phyloP scores from a whole-genome alignment of 768 basidiomycete species.

The Scleroderma citrinum region DNA sequence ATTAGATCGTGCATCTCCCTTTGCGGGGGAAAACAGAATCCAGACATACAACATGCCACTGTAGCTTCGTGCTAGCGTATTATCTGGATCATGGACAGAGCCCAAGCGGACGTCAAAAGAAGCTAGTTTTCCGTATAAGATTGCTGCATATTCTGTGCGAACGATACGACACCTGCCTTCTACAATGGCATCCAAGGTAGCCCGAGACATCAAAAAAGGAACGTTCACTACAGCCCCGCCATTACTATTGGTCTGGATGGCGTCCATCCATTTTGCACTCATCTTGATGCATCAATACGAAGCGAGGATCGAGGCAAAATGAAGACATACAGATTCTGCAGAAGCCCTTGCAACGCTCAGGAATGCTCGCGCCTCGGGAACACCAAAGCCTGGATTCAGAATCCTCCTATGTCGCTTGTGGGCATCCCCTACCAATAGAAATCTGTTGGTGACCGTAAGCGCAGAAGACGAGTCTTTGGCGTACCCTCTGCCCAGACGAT shows the following conservation, averaged over 20 bases:
- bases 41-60: constrained; percentile 2
- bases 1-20: background rate
- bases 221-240: constrained; percentile 19
- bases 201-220: constrained; percentile 32
- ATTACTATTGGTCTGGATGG: constrained; percentile 3
- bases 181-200: constrained; percentile 47
- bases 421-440: constrained; percentile 25
- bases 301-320: background rate
- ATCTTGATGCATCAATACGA: constrained; percentile 10
- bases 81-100: constrained; percentile 23
- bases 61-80: constrained; percentile 4
- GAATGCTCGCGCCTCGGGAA: constrained; percentile 44
- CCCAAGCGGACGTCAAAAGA: constrained; percentile 48
- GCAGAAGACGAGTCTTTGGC: constrained; percentile 4
- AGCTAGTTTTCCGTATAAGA: constrained; percentile 17
- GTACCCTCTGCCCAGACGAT: constrained; percentile 38
- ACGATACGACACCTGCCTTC: constrained; percentile 28
- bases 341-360: constrained; percentile 42
- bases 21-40: background rate
- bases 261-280: constrained; percentile 20
- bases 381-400: constrained; percentile 52
- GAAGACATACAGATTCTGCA: constrained; percentile 17
- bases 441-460: constrained; percentile 1
- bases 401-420: constrained; percentile 51
- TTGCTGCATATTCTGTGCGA: background rate